Conservation (phyloP, 2,329 filamentous ascomycete genomes). For the Aspergillus fischeri region DNA sequence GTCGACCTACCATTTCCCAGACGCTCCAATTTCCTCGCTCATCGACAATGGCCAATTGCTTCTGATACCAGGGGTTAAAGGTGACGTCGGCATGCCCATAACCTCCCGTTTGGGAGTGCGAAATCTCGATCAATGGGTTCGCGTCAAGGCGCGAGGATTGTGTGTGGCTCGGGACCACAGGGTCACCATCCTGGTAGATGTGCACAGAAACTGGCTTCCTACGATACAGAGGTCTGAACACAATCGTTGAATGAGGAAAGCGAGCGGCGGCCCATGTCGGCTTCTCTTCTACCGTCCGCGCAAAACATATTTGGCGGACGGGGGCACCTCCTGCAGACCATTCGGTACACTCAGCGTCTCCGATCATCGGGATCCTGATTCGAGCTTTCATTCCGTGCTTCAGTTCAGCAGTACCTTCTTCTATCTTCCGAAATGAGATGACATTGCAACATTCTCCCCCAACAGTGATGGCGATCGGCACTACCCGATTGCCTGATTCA, state of each 20-base stretch:
- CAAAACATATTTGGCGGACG: slow-evolving; percentile 54
- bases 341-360: slow-evolving; percentile 40
- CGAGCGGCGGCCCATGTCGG: slow-evolving; percentile 50
- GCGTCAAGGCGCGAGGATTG: slow-evolving; percentile 44
- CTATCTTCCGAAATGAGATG: slow-evolving; percentile 42
- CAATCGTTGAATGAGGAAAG: slow-evolving; percentile 40
- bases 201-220: slow-evolving; percentile 23
- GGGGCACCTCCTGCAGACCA: slow-evolving; percentile 49
- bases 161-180: slow-evolving; percentile 5
- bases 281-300: slow-evolving; percentile 39
- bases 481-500: slow-evolving; percentile 20
- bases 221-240: slow-evolving; percentile 45
- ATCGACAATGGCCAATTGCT: slow-evolving; percentile 55
- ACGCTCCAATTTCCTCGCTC: slow-evolving; percentile 52
- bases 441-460: slow-evolving; percentile 46
- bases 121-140: slow-evolving; percentile 45
- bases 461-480: slow-evolving; percentile 36
- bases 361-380: slow-evolving; percentile 40
- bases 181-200: slow-evolving; percentile 10
- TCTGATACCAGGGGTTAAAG: slow-evolving; percentile 58
- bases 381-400: slow-evolving; percentile 12
- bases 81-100: slow-evolving; percentile 50
- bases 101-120: slow-evolving; percentile 41
- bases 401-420: slow-evolving; percentile 25
- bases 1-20: slow-evolving; percentile 39